Evolutionary conservation across 2,329 filamentous ascomycete genomes (phyloP).

Genomic region (Thielaviopsis ethacetica): DNA sequence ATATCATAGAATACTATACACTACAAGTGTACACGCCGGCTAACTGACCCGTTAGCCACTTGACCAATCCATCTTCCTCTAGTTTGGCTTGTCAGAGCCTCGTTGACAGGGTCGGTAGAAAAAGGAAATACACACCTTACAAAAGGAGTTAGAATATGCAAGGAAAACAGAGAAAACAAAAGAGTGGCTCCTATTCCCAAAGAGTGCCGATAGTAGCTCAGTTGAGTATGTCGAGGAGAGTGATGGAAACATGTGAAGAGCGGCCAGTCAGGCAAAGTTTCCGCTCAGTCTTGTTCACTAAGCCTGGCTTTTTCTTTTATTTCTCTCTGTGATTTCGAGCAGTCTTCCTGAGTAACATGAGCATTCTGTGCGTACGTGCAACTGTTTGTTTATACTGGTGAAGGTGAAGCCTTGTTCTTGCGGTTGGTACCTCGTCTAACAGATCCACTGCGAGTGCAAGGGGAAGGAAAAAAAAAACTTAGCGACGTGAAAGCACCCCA

Average conservation of each 20-base stretch:
- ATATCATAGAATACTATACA: too few relatives aligned
- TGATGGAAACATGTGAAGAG: not conserved
- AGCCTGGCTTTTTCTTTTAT: not conserved
- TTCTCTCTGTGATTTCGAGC: not conserved
- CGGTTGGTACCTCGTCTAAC: not conserved
- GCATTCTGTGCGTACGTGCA: too few relatives aligned
- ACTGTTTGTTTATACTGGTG: not conserved
- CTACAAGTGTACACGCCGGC: too few relatives aligned
- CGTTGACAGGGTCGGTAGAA: too few relatives aligned
- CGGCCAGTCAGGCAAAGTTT: not conserved
- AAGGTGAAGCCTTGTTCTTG: not conserved
- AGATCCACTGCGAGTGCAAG: not conserved
- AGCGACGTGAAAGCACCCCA: not conserved
- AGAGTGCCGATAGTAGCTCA: not conserved
- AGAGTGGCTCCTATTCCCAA: not conserved
- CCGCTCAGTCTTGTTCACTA: not conserved
- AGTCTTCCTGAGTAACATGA: too few relatives aligned
- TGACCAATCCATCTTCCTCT: too few relatives aligned
- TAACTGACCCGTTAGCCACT: too few relatives aligned
- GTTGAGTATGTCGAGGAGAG: not conserved
- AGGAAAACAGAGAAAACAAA: not conserved
- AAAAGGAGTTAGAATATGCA: not conserved
- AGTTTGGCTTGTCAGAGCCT: too few relatives aligned
- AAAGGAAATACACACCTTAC: not conserved
- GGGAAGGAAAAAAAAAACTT: not conserved